phyloP scores from a whole-genome alignment of 345 rosid genomes.

The Chamaenerion angustifolium region DNA sequence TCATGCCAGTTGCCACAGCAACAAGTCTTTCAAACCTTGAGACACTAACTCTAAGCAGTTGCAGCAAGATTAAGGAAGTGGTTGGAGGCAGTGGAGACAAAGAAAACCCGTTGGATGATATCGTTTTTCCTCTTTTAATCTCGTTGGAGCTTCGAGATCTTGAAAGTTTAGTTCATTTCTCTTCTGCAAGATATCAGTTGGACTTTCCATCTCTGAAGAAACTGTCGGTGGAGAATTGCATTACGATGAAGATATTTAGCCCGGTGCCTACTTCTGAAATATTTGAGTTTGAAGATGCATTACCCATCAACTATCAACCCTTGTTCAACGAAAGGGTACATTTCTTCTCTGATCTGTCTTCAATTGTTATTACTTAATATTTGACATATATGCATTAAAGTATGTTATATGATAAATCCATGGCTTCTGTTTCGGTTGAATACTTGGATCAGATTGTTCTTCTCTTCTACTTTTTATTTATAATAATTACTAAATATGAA shows the following conservation, averaged over 20 bases:
- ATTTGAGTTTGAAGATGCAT: not conserved
- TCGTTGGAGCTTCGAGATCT: not conserved
- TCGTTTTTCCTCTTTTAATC: not conserved
- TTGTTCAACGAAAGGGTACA: conserved; percentile 1
- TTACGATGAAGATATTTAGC: not conserved
- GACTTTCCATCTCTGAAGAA: not conserved
- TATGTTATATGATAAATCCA: too few relatives aligned
- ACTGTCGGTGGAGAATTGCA: not conserved
- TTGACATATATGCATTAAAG: too few relatives aligned
- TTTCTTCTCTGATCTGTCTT: too few relatives aligned
- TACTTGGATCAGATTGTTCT: too few relatives aligned
- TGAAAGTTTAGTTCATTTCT: not conserved
- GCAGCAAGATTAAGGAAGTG: not conserved
- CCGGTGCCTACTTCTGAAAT: not conserved
- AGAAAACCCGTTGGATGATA: not conserved
- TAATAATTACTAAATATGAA: too few relatives aligned
- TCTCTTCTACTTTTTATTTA: too few relatives aligned
- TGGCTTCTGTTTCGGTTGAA: too few relatives aligned
- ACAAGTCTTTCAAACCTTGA: not conserved
- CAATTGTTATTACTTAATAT: too few relatives aligned
- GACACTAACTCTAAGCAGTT: not conserved
- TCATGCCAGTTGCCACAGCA: conserved; percentile 1
- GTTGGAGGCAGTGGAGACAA: not conserved
- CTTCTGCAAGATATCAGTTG: not conserved
- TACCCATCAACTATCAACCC: not conserved